These are phyloP conservation scores for Colletotrichum brevisporum DNA, from an alignment of 2,329 filamentous ascomycete species.

Conservation along the genomic window DNA sequence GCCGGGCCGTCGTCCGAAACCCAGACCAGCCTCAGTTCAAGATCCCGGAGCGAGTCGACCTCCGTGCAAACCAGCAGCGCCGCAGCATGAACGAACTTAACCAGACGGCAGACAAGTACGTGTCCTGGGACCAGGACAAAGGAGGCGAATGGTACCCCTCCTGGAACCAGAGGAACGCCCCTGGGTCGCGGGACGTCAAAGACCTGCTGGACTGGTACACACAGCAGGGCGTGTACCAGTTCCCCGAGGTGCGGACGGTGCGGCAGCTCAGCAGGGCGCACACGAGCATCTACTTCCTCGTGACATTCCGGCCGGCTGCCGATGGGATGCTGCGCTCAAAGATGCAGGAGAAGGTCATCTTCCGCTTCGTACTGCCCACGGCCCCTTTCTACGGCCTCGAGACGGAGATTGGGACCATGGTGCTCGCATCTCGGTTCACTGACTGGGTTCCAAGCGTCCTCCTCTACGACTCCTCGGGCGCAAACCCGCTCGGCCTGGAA, in stretches of 20 bases:
- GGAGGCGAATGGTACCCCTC: no score
- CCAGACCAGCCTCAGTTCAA: no score
- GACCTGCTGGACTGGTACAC: neutral
- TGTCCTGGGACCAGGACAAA: no score
- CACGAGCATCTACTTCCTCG: neutral
- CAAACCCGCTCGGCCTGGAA: slow-evolving; percentile 37
- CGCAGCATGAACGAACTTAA: no score
- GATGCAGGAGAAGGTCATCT: neutral
- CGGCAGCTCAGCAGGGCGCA: neutral
- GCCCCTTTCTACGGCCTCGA: slow-evolving; percentile 35
- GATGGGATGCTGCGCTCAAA: neutral
- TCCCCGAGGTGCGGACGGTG: neutral
- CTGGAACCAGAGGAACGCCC: no score
- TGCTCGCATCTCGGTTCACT: neutral
- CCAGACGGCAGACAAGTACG: no score
- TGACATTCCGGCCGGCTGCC: neutral
- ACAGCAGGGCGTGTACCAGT: neutral
- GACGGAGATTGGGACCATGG: slow-evolving; percentile 41
- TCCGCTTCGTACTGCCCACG: slow-evolving; percentile 28
- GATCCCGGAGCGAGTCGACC: no score
- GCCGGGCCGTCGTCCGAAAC: no score
- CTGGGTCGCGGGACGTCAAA: neutral
- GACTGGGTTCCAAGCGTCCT: slow-evolving; percentile 19
- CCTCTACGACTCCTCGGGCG: slow-evolving; percentile 36
- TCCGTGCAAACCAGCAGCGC: no score